phyloP scores from a whole-genome alignment of 805 yeast genomes.

The Nematodospora valgi region DNA sequence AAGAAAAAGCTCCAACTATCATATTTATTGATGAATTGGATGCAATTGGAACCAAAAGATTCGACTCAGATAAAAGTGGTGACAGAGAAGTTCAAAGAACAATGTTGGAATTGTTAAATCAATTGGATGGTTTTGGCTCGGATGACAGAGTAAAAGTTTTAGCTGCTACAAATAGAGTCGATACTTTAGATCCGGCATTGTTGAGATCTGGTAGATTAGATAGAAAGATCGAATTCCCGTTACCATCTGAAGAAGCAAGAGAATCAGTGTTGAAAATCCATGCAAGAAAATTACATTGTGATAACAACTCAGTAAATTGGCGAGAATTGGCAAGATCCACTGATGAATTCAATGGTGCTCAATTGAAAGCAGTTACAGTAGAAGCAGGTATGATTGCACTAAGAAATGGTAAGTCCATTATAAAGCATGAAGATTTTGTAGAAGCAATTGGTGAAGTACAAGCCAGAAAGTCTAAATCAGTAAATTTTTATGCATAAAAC shows the following conservation, averaged over 20 bases:
- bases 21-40: conserved; percentile 47
- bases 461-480: conserved; percentile 93
- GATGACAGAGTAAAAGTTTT: conserved; percentile 96
- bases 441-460: conserved; percentile 98
- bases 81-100: conserved; percentile 48
- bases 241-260: conserved; percentile 96
- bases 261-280: conserved; percentile 96
- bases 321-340: conserved; percentile 96
- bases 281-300: conserved; percentile 94
- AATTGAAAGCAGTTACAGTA: conserved; percentile 96
- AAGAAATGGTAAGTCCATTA: conserved; percentile 86
- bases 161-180: conserved; percentile 98
- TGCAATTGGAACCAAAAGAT: conserved; percentile 45
- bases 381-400: conserved; percentile 99
- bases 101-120: conserved; percentile 47
- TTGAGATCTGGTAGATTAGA: conserved; percentile 96
- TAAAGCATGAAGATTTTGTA: conserved; percentile 95
- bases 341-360: conserved; percentile 99
- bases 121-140: conserved; percentile 89
- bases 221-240: conserved; percentile 96
- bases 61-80: conserved; percentile 44
- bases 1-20: conserved; percentile 46
- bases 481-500: conserved; percentile 84
- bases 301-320: conserved; percentile 86
- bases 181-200: conserved; percentile 96